Conservation (phyloP, 1,284 basidiomycete genomes). For the Agaricales sp. region DNA sequence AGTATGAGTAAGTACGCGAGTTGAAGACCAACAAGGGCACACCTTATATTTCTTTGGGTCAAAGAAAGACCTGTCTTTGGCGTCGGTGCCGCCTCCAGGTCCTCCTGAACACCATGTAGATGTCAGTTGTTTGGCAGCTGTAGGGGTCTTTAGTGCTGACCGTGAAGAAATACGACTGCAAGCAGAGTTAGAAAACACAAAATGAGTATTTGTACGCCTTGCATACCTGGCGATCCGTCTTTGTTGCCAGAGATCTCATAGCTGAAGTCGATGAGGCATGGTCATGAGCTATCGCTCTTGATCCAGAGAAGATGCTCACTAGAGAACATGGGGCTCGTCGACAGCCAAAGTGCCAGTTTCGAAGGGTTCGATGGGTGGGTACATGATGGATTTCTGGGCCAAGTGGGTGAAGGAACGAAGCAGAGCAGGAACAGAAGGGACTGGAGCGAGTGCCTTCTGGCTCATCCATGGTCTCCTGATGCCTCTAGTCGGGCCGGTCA, state of each 20-base stretch:
- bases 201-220: slow-evolving; percentile 2
- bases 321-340: slow-evolving; percentile 65
- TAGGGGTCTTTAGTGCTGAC: slow-evolving; percentile 21
- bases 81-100: slow-evolving; percentile 64
- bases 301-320: slow-evolving; percentile 38
- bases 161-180: slow-evolving; percentile 77
- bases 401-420: background rate
- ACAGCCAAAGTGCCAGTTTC: slow-evolving; percentile 62
- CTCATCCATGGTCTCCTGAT: background rate
- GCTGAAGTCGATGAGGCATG: slow-evolving; percentile 26
- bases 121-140: slow-evolving; percentile 1
- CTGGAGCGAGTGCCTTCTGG: too few relatives aligned
- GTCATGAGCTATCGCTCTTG: background rate
- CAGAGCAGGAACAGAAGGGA: too few relatives aligned
- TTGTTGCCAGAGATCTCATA: slow-evolving; percentile 76
- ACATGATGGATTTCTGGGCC: slow-evolving; percentile 26
- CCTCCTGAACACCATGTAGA: slow-evolving; percentile 34
- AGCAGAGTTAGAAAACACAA: slow-evolving; percentile 3
- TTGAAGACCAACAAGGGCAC: slow-evolving; percentile 11
- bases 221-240: slow-evolving; percentile 61
- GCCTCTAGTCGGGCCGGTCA: too few relatives aligned
- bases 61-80: slow-evolving; percentile 69
- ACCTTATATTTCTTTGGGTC: slow-evolving; percentile 79
- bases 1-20: slow-evolving; percentile 3
- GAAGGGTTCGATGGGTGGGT: slow-evolving; percentile 54